phyloP scores from a whole-genome alignment of 192 early-diverging fungal genomes.

The Rhizophagus clarus region DNA sequence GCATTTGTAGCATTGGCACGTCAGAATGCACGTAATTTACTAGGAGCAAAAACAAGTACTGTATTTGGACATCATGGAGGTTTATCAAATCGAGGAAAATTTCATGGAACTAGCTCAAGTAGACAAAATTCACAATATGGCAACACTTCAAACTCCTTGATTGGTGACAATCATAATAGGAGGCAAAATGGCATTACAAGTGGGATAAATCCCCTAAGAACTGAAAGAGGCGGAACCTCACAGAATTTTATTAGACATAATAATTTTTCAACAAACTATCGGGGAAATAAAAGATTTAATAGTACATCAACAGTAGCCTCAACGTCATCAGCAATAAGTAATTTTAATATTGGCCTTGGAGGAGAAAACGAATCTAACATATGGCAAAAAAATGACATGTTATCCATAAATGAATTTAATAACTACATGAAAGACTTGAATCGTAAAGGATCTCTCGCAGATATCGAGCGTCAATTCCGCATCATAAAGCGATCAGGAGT shows the following conservation, averaged over 20 bases:
- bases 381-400: neutral
- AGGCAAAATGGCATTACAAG: neutral
- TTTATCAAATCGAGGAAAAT: neutral
- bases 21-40: constrained; percentile 17
- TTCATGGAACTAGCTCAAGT: neutral
- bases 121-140: constrained; percentile 7
- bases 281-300: neutral
- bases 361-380: neutral
- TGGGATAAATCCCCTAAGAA: neutral
- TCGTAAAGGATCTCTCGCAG: neutral
- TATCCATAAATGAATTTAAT: constrained; percentile 8
- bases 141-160: neutral
- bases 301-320: neutral
- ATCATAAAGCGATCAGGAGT: neutral
- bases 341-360: neutral
- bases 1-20: constrained; percentile 23
- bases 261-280: neutral
- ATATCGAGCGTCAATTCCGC: neutral
- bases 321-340: neutral
- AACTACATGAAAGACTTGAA: neutral
- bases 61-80: neutral
- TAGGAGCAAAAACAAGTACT: constrained; percentile 6
- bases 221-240: neutral
- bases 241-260: neutral
- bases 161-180: neutral